phyloP scores from a whole-genome alignment of 768 basidiomycete genomes.

The Kwoniella dendrophila region DNA sequence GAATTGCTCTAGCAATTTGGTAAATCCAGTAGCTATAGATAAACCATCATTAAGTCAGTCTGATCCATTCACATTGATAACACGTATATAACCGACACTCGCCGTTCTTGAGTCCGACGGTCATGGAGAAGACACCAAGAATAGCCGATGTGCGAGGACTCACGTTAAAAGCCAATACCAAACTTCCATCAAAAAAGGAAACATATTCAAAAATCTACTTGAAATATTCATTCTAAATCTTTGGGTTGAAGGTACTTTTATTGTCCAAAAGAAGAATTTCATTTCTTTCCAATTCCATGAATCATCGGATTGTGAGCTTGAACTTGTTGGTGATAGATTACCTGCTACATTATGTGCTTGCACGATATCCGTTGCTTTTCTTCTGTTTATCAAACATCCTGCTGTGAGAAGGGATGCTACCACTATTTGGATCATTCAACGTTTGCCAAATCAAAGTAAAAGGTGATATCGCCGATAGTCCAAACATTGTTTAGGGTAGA shows the following conservation, averaged over 20 bases:
- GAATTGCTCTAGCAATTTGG: conserved; percentile 42
- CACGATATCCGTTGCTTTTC: conserved; percentile 34
- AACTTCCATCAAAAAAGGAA: conserved; percentile 49
- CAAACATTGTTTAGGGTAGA: too few species aligned
- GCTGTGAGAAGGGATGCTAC: conserved; percentile 41
- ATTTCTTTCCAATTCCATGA: conserved; percentile 25
- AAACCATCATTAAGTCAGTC: not conserved
- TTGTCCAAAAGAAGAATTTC: conserved; percentile 29
- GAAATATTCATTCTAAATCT: conserved; percentile 37
- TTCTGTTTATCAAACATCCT: conserved; percentile 40
- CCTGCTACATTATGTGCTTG: conserved; percentile 25
- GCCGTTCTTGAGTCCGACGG: too few species aligned
- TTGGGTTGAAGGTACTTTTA: conserved; percentile 37
- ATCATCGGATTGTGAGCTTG: conserved; percentile 11
- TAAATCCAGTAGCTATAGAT: conserved; percentile 43
- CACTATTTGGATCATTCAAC: too few species aligned
- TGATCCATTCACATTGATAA: too few species aligned
- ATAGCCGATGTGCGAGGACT: conserved; percentile 12
- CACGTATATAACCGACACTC: too few species aligned
- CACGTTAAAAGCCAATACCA: conserved; percentile 52
- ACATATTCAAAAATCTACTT: conserved; percentile 40
- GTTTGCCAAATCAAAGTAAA: too few species aligned
- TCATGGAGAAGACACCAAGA: not conserved
- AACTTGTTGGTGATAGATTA: not conserved
- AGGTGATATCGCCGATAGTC: too few species aligned